Base-by-base conservation (phyloP, 1,284 basidiomycete species). In the Ustilago vetiveriae region DNA sequence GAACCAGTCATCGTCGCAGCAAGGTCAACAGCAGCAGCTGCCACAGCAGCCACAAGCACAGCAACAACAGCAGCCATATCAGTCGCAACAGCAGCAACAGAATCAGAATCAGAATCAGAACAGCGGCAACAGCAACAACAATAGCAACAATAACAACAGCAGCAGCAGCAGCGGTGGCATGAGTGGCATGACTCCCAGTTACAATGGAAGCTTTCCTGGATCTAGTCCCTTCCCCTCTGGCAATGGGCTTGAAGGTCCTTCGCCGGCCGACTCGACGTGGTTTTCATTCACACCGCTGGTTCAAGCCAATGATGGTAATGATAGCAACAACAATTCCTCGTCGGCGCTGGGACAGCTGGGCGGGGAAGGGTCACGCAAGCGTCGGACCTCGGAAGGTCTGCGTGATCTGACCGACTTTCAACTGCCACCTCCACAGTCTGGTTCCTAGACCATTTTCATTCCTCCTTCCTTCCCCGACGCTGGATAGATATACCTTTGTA, bases 191-290 rank as follows among this genome's bases (percentile, higher is more conserved):
- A 32, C 54, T 2, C 35, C 49, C 3, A 17, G 40, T 11, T 50
- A 51, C 16, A 30, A 19, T 4, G 42, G 41, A 6, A 57, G 23
- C 37, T 63, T 40, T 26, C 13, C 57, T 5, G 48, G 51, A 23
- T 69, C 66, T 14, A 54, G 49, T 23, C 59, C 59, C 8, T 69
- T 69, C 19, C 37, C 54, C 16, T 46, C 47, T 9, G 46, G 59
- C 22, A 69, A 63, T 23, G 66, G 54, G 21, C 36, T 63, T 3
- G 66, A 69, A 21, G 66, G 66, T 7, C 66, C 66, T 6, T 66
- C 60, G 13, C 73, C 73, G 1, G 73, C 71, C 7, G 70, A 75
- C 26, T 72, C 70, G 17, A 75, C 73, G 10, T 75, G 71, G 53
- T 75, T 75, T 27, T 62, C 58, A 2, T 75, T 67, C 32, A 75